Evolutionary conservation across 495 filamentous ascomycete species (phyloP).

Genomic region (Aspergillus baeticus): DNA sequence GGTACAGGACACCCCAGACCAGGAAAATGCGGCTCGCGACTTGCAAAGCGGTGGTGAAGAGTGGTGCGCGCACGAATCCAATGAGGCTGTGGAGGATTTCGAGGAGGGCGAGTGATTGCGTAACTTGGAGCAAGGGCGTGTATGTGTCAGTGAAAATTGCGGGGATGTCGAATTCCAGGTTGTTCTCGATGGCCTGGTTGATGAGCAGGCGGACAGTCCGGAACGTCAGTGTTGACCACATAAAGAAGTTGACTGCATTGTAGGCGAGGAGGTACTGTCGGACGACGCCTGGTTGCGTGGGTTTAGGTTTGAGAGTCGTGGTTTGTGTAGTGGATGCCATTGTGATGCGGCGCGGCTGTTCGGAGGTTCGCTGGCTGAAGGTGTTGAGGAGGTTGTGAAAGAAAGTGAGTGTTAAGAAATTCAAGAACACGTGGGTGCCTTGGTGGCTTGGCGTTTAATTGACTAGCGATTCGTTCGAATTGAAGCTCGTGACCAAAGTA

Average conservation of each 20-base stretch:
- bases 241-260: constrained; percentile 70
- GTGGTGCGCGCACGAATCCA: constrained; percentile 80
- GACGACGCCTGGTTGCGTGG: constrained; percentile 20
- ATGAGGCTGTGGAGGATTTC: constrained; percentile 74
- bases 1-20: constrained; percentile 73
- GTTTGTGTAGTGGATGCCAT: not conserved
- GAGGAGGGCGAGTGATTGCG: constrained; percentile 77
- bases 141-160: constrained; percentile 54
- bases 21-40: constrained; percentile 79
- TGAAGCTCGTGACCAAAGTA: too few species aligned
- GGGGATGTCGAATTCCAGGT: constrained; percentile 35
- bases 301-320: constrained; percentile 1
- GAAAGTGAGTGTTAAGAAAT: not conserved
- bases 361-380: not conserved
- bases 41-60: constrained; percentile 86
- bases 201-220: constrained; percentile 52
- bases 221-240: constrained; percentile 73
- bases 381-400: not conserved
- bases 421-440: not conserved
- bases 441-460: constrained; percentile 1
- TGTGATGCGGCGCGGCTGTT: not conserved
- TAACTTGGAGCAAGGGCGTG: constrained; percentile 68
- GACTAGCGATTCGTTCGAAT: too few species aligned
- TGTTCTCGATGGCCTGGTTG: constrained; percentile 12
- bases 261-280: constrained; percentile 73